Conservation (phyloP, 805 yeast genomes). For the Clavispora santaluciae region DNA sequence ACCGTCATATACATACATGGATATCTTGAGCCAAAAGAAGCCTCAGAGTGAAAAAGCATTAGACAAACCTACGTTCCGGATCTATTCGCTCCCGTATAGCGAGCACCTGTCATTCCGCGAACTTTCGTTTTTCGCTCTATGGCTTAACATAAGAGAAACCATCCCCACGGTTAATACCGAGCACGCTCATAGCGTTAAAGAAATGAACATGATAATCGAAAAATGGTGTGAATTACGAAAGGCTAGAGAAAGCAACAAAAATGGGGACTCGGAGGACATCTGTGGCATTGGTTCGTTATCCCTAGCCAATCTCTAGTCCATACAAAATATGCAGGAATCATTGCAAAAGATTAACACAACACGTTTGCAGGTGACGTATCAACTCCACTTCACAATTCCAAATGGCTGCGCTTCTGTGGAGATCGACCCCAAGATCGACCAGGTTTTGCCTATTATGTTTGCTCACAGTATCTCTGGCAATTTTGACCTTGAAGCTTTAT, state of each 20-base stretch:
- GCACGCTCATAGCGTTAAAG: conserved; percentile 17
- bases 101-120: conserved; percentile 93
- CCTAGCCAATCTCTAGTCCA: conserved; percentile 14
- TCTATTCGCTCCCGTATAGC: conserved; percentile 76
- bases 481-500: conserved; percentile 39
- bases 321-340: background rate
- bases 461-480: conserved; percentile 33
- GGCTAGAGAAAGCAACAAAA: conserved; percentile 9
- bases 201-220: conserved; percentile 30
- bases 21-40: conserved; percentile 27
- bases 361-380: background rate
- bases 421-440: conserved; percentile 42
- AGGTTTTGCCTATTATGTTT: conserved; percentile 29
- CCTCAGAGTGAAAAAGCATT: conserved; percentile 16
- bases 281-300: conserved; percentile 9
- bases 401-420: conserved; percentile 15
- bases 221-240: conserved; percentile 22
- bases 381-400: background rate
- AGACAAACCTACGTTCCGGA: conserved; percentile 31
- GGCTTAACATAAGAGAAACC: conserved; percentile 46
- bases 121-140: conserved; percentile 57
- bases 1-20: conserved; percentile 20
- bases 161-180: conserved; percentile 74
- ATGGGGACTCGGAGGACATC: conserved; percentile 2
- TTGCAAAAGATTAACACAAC: no score